Conservation (phyloP, 345 rosid species). For the Salix udensis region DNA sequence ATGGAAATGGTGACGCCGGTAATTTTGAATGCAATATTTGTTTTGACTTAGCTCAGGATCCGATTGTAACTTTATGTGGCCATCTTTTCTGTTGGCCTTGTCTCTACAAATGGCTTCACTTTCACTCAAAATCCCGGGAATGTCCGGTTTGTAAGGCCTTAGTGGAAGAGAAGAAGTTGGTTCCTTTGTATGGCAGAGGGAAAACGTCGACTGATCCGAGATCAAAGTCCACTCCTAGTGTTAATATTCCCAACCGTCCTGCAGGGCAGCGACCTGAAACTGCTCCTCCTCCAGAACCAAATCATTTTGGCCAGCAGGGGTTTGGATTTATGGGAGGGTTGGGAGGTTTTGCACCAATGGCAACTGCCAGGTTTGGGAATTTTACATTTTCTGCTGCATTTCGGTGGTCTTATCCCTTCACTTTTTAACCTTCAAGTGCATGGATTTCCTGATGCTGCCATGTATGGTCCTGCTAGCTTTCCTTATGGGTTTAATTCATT, state of each 20-base stretch:
- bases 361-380: slow-evolving; percentile 70
- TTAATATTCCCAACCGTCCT: slow-evolving; percentile 85
- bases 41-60: slow-evolving; percentile 97
- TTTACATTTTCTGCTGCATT: slow-evolving; percentile 76
- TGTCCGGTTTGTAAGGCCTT: slow-evolving; percentile 96
- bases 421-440: slow-evolving; percentile 77
- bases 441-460: slow-evolving; percentile 73
- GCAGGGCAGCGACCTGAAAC: slow-evolving; percentile 98
- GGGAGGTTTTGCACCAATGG: slow-evolving; percentile 83
- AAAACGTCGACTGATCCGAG: slow-evolving; percentile 81
- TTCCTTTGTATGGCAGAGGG: slow-evolving; percentile 95
- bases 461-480: slow-evolving; percentile 73
- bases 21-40: slow-evolving; percentile 96
- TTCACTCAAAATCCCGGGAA: slow-evolving; percentile 68
- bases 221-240: slow-evolving; percentile 74
- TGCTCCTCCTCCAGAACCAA: slow-evolving; percentile 78
- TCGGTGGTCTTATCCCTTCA: slow-evolving; percentile 85
- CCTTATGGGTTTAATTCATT: slow-evolving; percentile 68
- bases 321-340: slow-evolving; percentile 74
- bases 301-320: slow-evolving; percentile 65
- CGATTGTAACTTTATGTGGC: slow-evolving; percentile 94
- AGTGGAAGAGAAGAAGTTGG: slow-evolving; percentile 80
- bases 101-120: slow-evolving; percentile 93
- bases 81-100: slow-evolving; percentile 99
- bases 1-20: slow-evolving; percentile 60